Evolutionary conservation across 163 green algal genomes (phyloP).

Genomic region (Volvox carteri): DNA sequence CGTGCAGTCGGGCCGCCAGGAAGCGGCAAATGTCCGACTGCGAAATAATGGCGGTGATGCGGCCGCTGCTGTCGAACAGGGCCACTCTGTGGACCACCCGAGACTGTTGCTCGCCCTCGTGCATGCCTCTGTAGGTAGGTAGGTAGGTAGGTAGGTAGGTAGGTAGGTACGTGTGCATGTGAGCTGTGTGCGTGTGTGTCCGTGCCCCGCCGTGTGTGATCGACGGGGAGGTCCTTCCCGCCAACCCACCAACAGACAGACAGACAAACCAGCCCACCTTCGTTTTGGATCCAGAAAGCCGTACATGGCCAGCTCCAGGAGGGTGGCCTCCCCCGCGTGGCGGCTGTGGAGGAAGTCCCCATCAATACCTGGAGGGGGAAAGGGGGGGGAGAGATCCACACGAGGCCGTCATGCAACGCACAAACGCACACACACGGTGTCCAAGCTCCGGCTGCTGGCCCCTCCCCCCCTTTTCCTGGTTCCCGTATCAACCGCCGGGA

Average conservation of each 20-base stretch:
- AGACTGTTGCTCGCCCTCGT: slow-evolving; percentile 49
- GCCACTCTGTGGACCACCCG: slow-evolving; percentile 80
- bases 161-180: no score
- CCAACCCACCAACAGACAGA: not conserved
- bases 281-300: slow-evolving; percentile 53
- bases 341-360: slow-evolving; percentile 54
- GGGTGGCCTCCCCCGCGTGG: slow-evolving; percentile 31
- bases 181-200: no score
- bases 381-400: not conserved
- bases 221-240: no score
- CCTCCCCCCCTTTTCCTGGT: no score
- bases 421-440: no score
- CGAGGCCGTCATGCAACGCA: no score
- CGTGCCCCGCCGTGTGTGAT: no score
- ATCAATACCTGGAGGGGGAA: slow-evolving; percentile 19
- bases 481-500: no score
- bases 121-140: slow-evolving; percentile 17
- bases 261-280: not conserved
- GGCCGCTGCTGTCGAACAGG: slow-evolving; percentile 74
- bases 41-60: slow-evolving; percentile 79
- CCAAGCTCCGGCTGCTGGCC: no score
- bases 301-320: slow-evolving; percentile 56
- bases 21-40: slow-evolving; percentile 85
- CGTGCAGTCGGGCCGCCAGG: not conserved
- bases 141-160: no score